Evolutionary conservation across 305 asterid genomes (phyloP).

Genomic region (Solanum chacoense): DNA sequence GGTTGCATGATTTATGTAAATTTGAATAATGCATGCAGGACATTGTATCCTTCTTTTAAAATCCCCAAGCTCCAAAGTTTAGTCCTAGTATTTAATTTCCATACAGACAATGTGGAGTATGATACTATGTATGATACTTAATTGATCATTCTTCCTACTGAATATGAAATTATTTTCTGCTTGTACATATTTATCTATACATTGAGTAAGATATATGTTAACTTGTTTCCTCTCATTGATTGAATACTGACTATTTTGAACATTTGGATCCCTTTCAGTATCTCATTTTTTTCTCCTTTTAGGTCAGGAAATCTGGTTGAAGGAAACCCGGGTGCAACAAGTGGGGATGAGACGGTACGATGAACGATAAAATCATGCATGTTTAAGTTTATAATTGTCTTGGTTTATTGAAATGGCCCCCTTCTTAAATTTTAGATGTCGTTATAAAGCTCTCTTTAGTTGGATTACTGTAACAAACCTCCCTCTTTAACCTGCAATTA

Average conservation of each 20-base stretch:
- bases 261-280: neutral
- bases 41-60: neutral
- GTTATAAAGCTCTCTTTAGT: neutral
- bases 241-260: neutral
- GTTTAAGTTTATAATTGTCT: constrained; percentile 1
- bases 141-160: neutral
- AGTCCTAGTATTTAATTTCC: neutral
- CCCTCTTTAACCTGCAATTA: neutral
- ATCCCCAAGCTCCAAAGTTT: neutral
- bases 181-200: neutral
- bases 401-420: neutral
- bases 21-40: neutral
- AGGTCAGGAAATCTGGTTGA: constrained; percentile 96
- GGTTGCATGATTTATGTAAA: neutral
- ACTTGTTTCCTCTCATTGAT: neutral
- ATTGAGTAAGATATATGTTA: neutral
- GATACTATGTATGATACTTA: neutral
- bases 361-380: constrained; percentile 8
- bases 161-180: neutral
- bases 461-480: neutral
- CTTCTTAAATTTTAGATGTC: neutral
- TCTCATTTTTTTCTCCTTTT: constrained; percentile 14
- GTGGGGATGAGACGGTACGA: constrained; percentile 98
- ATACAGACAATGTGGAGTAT: neutral
- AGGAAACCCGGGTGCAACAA: constrained; percentile 80